These are phyloP conservation scores for Pythium periplocum DNA, from an alignment of 352 stramenopile genomes.

Conservation along the genomic window DNA sequence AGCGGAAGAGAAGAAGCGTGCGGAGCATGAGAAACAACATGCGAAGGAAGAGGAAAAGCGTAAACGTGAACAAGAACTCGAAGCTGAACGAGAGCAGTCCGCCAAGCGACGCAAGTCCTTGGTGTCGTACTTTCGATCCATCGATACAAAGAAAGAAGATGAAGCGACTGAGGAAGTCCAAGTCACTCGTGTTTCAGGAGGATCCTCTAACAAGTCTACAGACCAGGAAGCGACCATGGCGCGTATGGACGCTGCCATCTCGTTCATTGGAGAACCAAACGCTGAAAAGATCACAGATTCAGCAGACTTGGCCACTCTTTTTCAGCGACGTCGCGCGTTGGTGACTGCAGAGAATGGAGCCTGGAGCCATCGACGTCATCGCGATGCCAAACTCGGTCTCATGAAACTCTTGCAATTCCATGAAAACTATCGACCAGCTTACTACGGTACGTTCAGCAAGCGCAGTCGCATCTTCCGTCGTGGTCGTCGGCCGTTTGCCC, in stretches of 20 bases:
- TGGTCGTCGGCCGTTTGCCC: slow-evolving; percentile 56
- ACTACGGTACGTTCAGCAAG: slow-evolving; percentile 71
- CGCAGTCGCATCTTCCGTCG: slow-evolving; percentile 47
- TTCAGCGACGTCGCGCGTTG: slow-evolving; percentile 19
- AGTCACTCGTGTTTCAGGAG: too few relatives aligned
- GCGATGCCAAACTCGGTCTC: slow-evolving; percentile 53
- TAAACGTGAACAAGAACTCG: slow-evolving; percentile 43
- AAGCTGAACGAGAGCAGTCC: slow-evolving; percentile 36
- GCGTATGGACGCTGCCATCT: slow-evolving; percentile 46
- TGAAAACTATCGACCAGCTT: slow-evolving; percentile 78
- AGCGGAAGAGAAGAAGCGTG: slow-evolving; percentile 50
- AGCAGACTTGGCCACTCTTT: neutral
- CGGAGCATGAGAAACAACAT: slow-evolving; percentile 49
- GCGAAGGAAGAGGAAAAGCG: slow-evolving; percentile 62
- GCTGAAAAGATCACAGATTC: neutral
- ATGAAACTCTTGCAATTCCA: slow-evolving; percentile 88
- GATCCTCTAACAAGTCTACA: too few relatives aligned
- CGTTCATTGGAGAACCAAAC: slow-evolving; percentile 15
- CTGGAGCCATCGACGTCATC: slow-evolving; percentile 50
- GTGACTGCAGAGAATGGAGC: slow-evolving; percentile 15
- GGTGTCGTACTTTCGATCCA: slow-evolving; percentile 56
- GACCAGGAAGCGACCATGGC: slow-evolving; percentile 25
- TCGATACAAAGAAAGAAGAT: slow-evolving; percentile 17
- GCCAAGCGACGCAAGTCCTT: slow-evolving; percentile 64
- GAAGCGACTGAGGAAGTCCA: neutral